Base-by-base conservation (phyloP, 768 basidiomycete genomes). In the Suillus subluteus region DNA sequence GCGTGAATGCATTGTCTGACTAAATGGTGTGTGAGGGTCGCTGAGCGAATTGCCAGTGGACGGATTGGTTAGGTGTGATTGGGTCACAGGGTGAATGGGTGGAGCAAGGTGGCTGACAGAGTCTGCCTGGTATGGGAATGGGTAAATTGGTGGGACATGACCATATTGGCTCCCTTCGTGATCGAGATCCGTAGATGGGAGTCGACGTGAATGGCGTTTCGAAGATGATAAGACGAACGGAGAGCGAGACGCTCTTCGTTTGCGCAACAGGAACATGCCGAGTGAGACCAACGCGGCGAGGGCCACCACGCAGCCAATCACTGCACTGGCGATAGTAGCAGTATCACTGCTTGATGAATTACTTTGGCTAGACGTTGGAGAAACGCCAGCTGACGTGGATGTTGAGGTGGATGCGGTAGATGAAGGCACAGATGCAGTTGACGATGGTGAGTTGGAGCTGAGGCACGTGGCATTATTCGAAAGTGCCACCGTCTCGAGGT, bases 391-490 rank as follows among this genome's bases (percentile, higher is more conserved):
- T 35, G 66, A 55, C 41, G 52, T 72, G 26, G 70, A 48, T 7
- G 73, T 59, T 9, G 68, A 63, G 26, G 75, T 72, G 8, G 40
- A 41, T 15, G 13, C 62, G 26, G 75, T 72, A 6, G 72, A 68
- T 3, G 79, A 74, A 5, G 75, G 70, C 37, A 73, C 32, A 21
- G 70, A 69, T n/a, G 67, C 63, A n/a, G 80, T 88, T 6, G 87
- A 85, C 15, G 86, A 82, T 2, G 88, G 88, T 0, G 88, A 90
- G 44, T 68, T 72, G 35, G 72, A 70, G 69, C 82, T 82, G 30
- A 92, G 74, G 70, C 91, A 92, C 23, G 80, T 80, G 30, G 66
- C 72, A 62, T 86, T 81, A 66, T 81, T 81, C 2, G 87, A 84
- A 38, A 73, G 73, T 11, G 80, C 79, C 21, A 91, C 87, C 6